These are phyloP conservation scores for Byssochlamys sp. DNA, from an alignment of 2,329 filamentous ascomycete genomes.

Conservation along the genomic window DNA sequence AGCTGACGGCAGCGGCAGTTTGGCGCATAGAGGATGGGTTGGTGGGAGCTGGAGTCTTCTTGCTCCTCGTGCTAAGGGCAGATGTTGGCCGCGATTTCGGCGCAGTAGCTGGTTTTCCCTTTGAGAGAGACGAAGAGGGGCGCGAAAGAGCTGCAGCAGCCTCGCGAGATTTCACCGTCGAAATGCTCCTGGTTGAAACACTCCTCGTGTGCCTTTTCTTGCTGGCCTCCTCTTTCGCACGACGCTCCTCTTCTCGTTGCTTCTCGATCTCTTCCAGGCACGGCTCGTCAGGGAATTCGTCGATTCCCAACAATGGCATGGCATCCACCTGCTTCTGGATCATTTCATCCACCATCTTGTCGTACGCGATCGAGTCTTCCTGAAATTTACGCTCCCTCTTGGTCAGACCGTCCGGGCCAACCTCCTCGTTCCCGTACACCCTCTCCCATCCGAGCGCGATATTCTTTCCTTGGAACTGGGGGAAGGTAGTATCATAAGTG, in stretches of 20 bases:
- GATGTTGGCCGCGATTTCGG: constrained; percentile 28
- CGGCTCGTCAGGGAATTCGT: constrained; percentile 28
- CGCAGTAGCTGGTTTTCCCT: constrained; percentile 18
- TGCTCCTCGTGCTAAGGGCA: constrained; percentile 28
- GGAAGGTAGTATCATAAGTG: constrained; percentile 40
- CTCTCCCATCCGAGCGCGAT: constrained; percentile 43
- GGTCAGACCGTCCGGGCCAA: constrained; percentile 50
- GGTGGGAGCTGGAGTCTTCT: constrained; percentile 34
- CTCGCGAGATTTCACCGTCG: constrained; percentile 32
- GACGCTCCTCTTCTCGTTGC: constrained; percentile 14
- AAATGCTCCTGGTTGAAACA: constrained; percentile 12
- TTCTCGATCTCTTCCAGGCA: constrained; percentile 28
- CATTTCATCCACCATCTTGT: constrained; percentile 56
- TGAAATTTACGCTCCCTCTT: constrained; percentile 61
- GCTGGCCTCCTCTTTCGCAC: constrained; percentile 17
- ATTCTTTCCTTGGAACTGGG: constrained; percentile 46
- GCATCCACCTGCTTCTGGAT: constrained; percentile 58
- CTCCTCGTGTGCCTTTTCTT: constrained; percentile 16
- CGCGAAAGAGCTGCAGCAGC: constrained; percentile 30
- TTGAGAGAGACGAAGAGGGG: constrained; percentile 22
- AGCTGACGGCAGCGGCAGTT: constrained; percentile 55
- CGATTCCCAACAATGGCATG: constrained; percentile 50
- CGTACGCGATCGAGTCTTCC: constrained; percentile 51
- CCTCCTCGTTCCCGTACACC: constrained; percentile 40
- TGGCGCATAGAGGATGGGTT: constrained; percentile 49